phyloP scores from a whole-genome alignment of 2,329 filamentous ascomycete genomes.

The Calonectria pteridis region DNA sequence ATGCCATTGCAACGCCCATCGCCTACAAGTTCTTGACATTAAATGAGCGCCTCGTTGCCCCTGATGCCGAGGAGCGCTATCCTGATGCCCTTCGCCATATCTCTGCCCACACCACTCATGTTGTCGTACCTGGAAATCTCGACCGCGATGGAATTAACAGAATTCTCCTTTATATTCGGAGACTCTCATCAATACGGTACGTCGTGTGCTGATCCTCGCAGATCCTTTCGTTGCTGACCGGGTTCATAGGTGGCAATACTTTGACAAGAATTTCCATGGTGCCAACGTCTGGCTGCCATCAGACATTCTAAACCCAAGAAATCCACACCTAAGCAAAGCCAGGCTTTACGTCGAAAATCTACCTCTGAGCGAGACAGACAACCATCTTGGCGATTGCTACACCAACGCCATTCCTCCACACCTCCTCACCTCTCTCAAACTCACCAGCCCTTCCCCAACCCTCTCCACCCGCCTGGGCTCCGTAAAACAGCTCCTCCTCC shows the following conservation, averaged over 20 bases:
- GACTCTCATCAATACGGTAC: conserved; percentile 57
- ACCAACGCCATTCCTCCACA: conserved; percentile 54
- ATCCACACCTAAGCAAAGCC: conserved; percentile 45
- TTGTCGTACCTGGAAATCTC: conserved; percentile 56
- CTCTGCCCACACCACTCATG: conserved; percentile 54
- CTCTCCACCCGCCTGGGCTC: conserved; percentile 56
- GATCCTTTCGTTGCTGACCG: conserved; percentile 25
- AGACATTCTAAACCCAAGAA: conserved; percentile 51
- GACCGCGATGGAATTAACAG: conserved; percentile 51
- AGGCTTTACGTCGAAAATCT: conserved; percentile 57
- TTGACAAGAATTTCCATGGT: conserved; percentile 44
- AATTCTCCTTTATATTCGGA: conserved; percentile 51
- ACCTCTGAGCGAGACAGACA: conserved; percentile 53
- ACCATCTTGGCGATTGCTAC: conserved; percentile 51
- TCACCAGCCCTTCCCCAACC: conserved; percentile 54
- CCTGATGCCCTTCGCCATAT: conserved; percentile 52
- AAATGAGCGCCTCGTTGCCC: conserved; percentile 53
- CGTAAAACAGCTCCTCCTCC: conserved; percentile 58
- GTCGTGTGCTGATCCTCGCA: neutral
- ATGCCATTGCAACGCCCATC: conserved; percentile 58
- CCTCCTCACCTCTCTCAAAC: conserved; percentile 55
- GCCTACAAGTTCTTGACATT: conserved; percentile 55
- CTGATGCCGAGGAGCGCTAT: conserved; percentile 48
- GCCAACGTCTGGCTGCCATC: conserved; percentile 52
- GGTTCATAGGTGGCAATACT: conserved; percentile 54